Evolutionary conservation across 768 basidiomycete species (phyloP), one percentile per base, ranked within the genome.

Genomic region (Trametes cubensis): DNA sequence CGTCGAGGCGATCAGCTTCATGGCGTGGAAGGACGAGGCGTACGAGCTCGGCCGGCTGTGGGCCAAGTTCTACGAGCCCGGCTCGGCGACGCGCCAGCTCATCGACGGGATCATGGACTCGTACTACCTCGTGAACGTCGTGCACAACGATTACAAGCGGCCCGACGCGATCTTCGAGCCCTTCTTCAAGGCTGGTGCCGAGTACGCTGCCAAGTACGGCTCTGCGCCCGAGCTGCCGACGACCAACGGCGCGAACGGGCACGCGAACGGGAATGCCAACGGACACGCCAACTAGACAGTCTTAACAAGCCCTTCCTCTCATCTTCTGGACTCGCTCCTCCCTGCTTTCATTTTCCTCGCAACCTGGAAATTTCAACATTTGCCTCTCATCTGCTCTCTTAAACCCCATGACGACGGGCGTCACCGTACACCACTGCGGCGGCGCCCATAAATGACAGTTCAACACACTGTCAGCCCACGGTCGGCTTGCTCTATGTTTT

Each of bases 1-100:
- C 63, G 95, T 98, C 21, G 95, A 98, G 74, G 93, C 95, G 3
- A 90, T 96, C 69, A 95, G 94, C 71, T 97, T 97, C 81, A 95
- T 96, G 91, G 95, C 95, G 17, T 97, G 95, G 95, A 96, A 96
- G 90, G 95, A 98, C 69, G 95, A 98, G 73, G 95, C 95, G 10
- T 98, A 85, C 67, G 94, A 95, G 72, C 85, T 97, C 25, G 95
- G 95, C 6, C 78, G 83, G 46, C 93, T 95, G 76, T 98, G 95
- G 95, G 91, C 93, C 15, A 82, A 85, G 65, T 74, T 94, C 56
- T 97, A 97, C 72, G 92, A 94, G 52, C 76, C 85, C 30, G 86
- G 83, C 38, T 90, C 93, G 0, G 79, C 83, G 2, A 86, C 92
- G 17, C 85, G 87, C 57, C 85, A 88, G 69, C 77, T 95, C 63